These are phyloP conservation scores for Yamadazyma paraphyllophila DNA, from an alignment of 805 yeast species.

Conservation along the genomic window DNA sequence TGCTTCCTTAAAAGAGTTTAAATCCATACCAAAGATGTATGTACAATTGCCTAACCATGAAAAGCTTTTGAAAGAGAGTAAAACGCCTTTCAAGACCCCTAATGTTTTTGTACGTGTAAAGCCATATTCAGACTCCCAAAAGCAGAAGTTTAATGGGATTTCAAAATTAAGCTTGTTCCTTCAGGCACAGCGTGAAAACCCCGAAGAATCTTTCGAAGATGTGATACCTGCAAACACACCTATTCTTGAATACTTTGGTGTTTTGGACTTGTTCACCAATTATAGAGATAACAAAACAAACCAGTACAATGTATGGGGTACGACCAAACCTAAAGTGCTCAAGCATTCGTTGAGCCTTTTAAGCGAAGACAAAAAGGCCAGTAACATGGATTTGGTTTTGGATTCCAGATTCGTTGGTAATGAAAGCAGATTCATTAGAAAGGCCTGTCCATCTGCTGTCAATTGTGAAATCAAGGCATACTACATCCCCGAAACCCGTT, in stretches of 20 bases:
- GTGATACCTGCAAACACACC: constrained; percentile 46
- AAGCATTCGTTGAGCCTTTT: constrained; percentile 16
- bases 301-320: constrained; percentile 75
- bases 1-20: constrained; percentile 25
- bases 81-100: constrained; percentile 20
- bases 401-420: constrained; percentile 85
- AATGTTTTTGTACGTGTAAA: constrained; percentile 47
- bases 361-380: constrained; percentile 6
- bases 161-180: constrained; percentile 63
- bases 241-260: constrained; percentile 69
- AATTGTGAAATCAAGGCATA: constrained; percentile 64
- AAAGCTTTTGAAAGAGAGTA: constrained; percentile 30
- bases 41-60: constrained; percentile 33
- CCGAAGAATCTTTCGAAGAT: constrained; percentile 7
- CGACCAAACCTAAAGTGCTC: constrained; percentile 47
- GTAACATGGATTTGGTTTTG: constrained; percentile 54
- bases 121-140: constrained; percentile 56
- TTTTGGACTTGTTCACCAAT: constrained; percentile 60
- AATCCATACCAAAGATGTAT: constrained; percentile 28
- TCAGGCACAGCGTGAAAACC: constrained; percentile 14
- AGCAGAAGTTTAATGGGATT: constrained; percentile 64
- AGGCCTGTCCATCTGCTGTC: constrained; percentile 62
- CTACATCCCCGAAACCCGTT: constrained; percentile 36
- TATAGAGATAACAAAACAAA: constrained; percentile 67
- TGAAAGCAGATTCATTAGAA: constrained; percentile 67